phyloP scores from a whole-genome alignment of 2,329 filamentous ascomycete genomes.

The Coniochaeta sp. region DNA sequence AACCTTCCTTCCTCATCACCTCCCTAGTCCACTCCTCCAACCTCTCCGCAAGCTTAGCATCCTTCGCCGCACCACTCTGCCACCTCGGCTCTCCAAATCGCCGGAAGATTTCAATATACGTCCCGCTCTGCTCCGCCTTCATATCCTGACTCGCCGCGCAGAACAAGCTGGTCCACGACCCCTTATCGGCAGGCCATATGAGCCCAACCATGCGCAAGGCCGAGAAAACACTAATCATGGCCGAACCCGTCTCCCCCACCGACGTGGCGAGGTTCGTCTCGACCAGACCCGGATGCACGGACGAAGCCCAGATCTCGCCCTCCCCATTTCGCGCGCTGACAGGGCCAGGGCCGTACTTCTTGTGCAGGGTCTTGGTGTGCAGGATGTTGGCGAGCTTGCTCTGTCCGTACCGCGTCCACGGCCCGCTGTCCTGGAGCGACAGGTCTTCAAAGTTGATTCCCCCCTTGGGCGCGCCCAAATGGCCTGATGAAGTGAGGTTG shows the following conservation, averaged over 20 bases:
- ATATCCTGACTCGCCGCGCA: conserved; percentile 26
- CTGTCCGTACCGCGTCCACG: conserved; percentile 30
- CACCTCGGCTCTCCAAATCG: conserved; percentile 22
- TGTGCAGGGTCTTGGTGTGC: conserved; percentile 26
- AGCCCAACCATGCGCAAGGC: conserved; percentile 11
- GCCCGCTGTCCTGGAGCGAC: conserved; percentile 11
- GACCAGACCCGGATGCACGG: conserved; percentile 31
- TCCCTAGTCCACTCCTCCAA: conserved; percentile 25
- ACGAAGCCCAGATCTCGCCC: conserved; percentile 26
- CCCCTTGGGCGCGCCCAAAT: conserved; percentile 15
- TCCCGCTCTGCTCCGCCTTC: conserved; percentile 26
- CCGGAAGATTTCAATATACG: conserved; percentile 22
- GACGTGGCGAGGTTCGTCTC: conserved; percentile 17
- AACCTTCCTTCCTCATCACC: conserved; percentile 21
- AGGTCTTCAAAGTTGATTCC: conserved; percentile 15
- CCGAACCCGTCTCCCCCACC: background rate
- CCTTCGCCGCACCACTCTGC: conserved; percentile 23
- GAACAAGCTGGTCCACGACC: conserved; percentile 27
- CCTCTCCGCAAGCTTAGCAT: conserved; percentile 22
- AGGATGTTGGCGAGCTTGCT: conserved; percentile 37
- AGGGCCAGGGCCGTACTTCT: background rate
- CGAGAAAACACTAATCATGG: background rate
- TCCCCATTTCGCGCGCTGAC: background rate
- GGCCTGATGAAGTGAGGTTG: conserved; percentile 18
- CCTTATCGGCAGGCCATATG: conserved; percentile 20